Conservation (phyloP, 352 stramenopile genomes). For the Phytophthora sansomeana region DNA sequence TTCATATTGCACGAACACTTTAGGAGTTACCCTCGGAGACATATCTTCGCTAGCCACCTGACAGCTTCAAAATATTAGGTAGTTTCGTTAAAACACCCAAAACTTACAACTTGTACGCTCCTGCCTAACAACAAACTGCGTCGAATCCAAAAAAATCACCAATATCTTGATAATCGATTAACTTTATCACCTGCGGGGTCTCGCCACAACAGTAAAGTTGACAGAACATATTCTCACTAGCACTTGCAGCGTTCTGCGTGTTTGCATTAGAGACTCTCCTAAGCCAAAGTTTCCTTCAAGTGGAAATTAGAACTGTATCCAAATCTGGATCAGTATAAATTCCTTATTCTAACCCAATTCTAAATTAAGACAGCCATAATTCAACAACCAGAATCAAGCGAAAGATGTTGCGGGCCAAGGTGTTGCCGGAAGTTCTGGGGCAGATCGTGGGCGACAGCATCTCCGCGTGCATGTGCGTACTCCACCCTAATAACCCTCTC, state of each 20-base stretch:
- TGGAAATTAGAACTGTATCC: neutral
- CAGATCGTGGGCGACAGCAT: constrained; percentile 85
- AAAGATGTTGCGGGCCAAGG: constrained; percentile 81
- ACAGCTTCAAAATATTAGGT: constrained; percentile 21
- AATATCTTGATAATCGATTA: too few relatives aligned
- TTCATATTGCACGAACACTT: neutral
- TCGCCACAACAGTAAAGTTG: too few relatives aligned
- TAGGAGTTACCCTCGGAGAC: constrained; percentile 14
- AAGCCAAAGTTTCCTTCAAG: too few relatives aligned
- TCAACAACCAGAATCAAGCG: neutral
- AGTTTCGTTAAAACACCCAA: too few relatives aligned
- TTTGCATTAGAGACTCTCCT: too few relatives aligned
- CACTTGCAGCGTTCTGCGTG: constrained; percentile 2
- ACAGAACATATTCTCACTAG: too few relatives aligned
- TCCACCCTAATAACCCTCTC: neutral
- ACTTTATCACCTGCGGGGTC: too few relatives aligned
- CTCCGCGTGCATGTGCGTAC: constrained; percentile 75
- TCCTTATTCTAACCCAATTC: neutral
- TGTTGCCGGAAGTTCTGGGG: constrained; percentile 77
- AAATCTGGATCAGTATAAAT: neutral
- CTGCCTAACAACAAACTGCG: too few relatives aligned
- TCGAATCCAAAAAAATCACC: too few relatives aligned
- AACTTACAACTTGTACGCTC: too few relatives aligned
- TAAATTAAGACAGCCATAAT: neutral
- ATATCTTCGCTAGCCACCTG: constrained; percentile 18